phyloP scores from a whole-genome alignment of 805 yeast genomes.

The Ogataea chonburiensis region DNA sequence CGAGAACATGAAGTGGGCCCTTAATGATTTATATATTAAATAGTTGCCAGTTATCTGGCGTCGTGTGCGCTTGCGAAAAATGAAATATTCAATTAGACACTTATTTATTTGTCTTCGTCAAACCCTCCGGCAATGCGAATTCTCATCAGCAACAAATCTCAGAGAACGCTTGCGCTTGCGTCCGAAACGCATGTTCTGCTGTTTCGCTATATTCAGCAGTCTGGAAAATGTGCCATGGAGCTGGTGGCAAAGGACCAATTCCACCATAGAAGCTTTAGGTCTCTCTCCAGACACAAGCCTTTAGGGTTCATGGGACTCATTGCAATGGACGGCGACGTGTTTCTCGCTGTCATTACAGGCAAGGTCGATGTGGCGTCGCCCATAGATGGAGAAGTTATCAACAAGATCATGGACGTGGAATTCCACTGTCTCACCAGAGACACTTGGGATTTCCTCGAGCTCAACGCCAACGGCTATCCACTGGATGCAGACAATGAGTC shows the following conservation, averaged over 20 bases:
- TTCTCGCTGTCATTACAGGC: slow-evolving; percentile 76
- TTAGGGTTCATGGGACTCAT: slow-evolving; percentile 82
- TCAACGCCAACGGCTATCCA: slow-evolving; percentile 70
- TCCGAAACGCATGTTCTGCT: slow-evolving; percentile 46
- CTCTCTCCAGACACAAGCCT: slow-evolving; percentile 44
- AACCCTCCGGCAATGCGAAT: slow-evolving; percentile 34
- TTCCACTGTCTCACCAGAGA: slow-evolving; percentile 71
- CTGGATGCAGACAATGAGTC: slow-evolving; percentile 39
- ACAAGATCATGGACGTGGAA: slow-evolving; percentile 81
- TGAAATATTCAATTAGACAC: neutral
- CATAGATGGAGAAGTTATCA: slow-evolving; percentile 71
- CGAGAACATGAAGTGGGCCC: slow-evolving; percentile 51
- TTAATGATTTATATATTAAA: slow-evolving; percentile 9
- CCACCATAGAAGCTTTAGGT: slow-evolving; percentile 39
- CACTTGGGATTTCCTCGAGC: slow-evolving; percentile 76
- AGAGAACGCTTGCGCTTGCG: slow-evolving; percentile 42
- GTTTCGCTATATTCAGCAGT: slow-evolving; percentile 40
- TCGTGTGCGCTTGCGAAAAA: slow-evolving; percentile 14
- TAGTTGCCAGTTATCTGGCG: slow-evolving; percentile 2
- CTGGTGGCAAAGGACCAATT: slow-evolving; percentile 41
- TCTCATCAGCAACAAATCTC: slow-evolving; percentile 33
- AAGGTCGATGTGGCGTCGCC: slow-evolving; percentile 80
- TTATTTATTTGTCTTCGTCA: slow-evolving; percentile 1
- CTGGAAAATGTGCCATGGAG: slow-evolving; percentile 48
- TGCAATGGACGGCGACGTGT: slow-evolving; percentile 62